Percentiles rank a stretch among this genome's conserved stretches.
Conservation (phyloP, 352 stramenopile species). For the Pythium phragmitis region DNA sequence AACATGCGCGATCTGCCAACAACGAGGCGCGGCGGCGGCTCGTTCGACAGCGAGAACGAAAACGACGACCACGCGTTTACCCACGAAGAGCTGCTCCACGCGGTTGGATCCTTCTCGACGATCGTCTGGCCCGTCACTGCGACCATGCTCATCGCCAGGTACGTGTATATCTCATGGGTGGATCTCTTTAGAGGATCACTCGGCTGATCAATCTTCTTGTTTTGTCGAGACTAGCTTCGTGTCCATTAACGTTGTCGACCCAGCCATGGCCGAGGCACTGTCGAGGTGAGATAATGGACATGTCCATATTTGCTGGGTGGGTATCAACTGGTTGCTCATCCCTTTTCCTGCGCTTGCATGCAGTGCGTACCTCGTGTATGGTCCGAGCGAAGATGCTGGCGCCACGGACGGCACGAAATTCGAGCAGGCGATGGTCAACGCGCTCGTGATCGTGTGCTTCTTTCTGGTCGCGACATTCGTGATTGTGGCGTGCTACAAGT, state of each 20-base stretch:
- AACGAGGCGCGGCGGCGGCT: background rate
- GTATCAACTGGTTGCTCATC: background rate
- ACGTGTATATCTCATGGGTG: background rate
- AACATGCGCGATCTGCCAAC: conserved; percentile 4
- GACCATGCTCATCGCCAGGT: conserved; percentile 86
- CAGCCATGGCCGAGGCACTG: conserved; percentile 64
- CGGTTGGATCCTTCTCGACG: conserved; percentile 82
- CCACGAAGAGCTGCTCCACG: conserved; percentile 82
- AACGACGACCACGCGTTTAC: conserved; percentile 44
- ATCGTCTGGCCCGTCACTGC: conserved; percentile 75
- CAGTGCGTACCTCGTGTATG: conserved; percentile 82
- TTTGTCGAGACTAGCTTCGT: conserved; percentile 49
- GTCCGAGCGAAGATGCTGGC: conserved; percentile 46
- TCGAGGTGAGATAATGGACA: conserved; percentile 48
- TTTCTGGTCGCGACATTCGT: conserved; percentile 89
- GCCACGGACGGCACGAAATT: conserved; percentile 71
- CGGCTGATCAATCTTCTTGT: background rate
- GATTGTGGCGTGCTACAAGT: conserved; percentile 91
- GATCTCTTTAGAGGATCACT: background rate
- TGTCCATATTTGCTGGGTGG: too few relatives aligned
- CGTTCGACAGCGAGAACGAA: conserved; percentile 10
- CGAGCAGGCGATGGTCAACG: conserved; percentile 80
- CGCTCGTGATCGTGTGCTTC: conserved; percentile 88
- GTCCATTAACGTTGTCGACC: conserved; percentile 80
- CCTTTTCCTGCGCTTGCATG: background rate